Percentiles rank a stretch among this genome's conserved stretches.
Conservation (phyloP, 2,329 filamentous ascomycete species). For the Ophiostoma ips region DNA sequence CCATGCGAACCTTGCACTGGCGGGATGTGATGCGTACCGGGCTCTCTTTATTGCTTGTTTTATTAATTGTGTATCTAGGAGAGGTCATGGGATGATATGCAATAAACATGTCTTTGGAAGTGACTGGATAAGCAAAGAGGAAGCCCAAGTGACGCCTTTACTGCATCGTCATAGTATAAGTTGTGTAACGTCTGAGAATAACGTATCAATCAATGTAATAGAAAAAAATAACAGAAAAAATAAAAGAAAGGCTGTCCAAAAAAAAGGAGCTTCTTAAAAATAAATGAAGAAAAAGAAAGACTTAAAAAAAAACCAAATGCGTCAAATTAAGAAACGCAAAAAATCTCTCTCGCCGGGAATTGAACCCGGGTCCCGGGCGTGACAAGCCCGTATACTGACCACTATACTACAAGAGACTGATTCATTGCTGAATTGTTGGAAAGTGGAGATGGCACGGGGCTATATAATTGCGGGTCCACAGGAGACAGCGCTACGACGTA, state of each 20-base stretch:
- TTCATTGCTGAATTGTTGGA: not conserved
- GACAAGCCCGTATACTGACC: conserved; percentile 15
- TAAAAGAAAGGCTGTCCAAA: no score
- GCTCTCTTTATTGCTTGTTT: no score
- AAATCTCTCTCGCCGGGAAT: conserved; percentile 12
- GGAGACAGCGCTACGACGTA: not conserved
- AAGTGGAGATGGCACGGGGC: not conserved
- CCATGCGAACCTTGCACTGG: not conserved
- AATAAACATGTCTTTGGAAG: not conserved
- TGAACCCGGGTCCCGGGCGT: conserved; percentile 14
- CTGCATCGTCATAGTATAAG: no score
- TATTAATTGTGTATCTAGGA: no score
- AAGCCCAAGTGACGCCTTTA: no score
- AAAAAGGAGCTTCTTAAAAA: no score
- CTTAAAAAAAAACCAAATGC: not conserved
- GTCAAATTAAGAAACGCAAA: not conserved
- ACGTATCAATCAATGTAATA: no score
- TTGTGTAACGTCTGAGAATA: no score
- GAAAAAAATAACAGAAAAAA: no score
- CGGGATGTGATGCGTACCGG: no score
- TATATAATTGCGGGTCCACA: not conserved
- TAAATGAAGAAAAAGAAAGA: not conserved
- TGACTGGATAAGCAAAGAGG: no score
- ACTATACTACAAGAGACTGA: conserved; percentile 13
- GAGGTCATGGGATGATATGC: no score